A percentile compares a stretch with the other conserved stretches of the same genome.
phyloP scores from a whole-genome alignment of 2,329 filamentous ascomycete species.

The Colletotrichum costaricense region DNA sequence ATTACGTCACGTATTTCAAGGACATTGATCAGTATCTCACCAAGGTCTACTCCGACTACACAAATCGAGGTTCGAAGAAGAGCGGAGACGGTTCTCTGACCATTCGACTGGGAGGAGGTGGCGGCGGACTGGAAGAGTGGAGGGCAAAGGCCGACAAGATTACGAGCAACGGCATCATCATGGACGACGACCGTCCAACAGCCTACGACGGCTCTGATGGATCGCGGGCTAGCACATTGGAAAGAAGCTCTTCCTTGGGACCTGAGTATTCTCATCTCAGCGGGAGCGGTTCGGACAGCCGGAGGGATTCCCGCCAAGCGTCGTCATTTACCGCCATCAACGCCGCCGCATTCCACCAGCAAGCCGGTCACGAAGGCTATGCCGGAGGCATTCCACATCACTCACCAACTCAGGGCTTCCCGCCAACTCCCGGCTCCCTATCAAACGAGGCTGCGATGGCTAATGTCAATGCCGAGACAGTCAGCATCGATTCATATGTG shows the following conservation, averaged over 20 bases:
- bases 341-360: background rate
- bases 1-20: slow-evolving; percentile 64
- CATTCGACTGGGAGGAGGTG: slow-evolving; percentile 54
- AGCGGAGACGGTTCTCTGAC: slow-evolving; percentile 48
- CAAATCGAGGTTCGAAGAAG: slow-evolving; percentile 41
- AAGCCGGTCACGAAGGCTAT: slow-evolving; percentile 2
- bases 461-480: background rate
- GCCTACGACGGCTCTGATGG: slow-evolving; percentile 39
- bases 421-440: background rate
- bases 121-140: slow-evolving; percentile 68
- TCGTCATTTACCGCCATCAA: slow-evolving; percentile 55
- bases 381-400: slow-evolving; percentile 8
- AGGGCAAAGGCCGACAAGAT: slow-evolving; percentile 52
- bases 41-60: slow-evolving; percentile 52
- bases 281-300: slow-evolving; percentile 17
- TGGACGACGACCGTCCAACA: slow-evolving; percentile 44
- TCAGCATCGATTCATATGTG: slow-evolving; percentile 28
- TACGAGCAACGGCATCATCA: slow-evolving; percentile 57
- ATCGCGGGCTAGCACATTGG: slow-evolving; percentile 45
- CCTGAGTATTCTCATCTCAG: slow-evolving; percentile 39
- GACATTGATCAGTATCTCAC: slow-evolving; percentile 66
- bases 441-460: background rate
- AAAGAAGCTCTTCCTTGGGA: slow-evolving; percentile 43
- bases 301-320: slow-evolving; percentile 39
- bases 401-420: slow-evolving; percentile 22